Evolutionary conservation across 2,329 filamentous ascomycete genomes (phyloP).

Genomic region (Didymella glomerata): DNA sequence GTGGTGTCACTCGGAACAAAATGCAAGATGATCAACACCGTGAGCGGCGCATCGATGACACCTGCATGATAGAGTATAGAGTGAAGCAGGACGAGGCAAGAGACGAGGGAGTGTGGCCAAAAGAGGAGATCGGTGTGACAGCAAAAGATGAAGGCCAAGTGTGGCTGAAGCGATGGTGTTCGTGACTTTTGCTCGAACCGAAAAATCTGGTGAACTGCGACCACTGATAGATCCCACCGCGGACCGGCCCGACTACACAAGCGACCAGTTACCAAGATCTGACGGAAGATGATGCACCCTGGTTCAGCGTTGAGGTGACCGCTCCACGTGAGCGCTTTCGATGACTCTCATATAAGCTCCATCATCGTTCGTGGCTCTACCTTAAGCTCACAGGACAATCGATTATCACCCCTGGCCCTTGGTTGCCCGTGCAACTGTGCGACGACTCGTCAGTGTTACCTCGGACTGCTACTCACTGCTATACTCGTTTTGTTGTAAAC

Average conservation of each 20-base stretch:
- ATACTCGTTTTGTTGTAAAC: not conserved
- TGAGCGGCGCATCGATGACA: not conserved
- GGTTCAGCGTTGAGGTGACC: not conserved
- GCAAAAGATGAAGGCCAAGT: not conserved
- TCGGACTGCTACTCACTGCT: not conserved
- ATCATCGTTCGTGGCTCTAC: not conserved
- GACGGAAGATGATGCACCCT: not conserved
- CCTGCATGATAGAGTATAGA: not conserved
- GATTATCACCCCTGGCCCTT: not conserved
- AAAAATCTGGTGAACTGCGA: constrained; percentile 5
- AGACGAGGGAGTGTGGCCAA: not conserved
- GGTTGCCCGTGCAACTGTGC: not conserved
- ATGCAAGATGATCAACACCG: not conserved
- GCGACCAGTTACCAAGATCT: not conserved
- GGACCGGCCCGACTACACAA: constrained; percentile 8
- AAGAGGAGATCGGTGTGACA: too few relatives aligned
- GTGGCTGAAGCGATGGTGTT: not conserved
- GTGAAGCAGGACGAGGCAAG: not conserved
- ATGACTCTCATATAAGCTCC: not conserved
- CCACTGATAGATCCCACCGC: not conserved
- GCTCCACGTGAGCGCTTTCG: not conserved
- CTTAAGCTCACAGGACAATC: not conserved
- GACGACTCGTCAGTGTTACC: not conserved
- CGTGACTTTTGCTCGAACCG: not conserved
- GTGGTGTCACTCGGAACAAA: not conserved